Base-by-base conservation (phyloP, 768 basidiomycete species). In the Hygrophoropsis aurantiaca region DNA sequence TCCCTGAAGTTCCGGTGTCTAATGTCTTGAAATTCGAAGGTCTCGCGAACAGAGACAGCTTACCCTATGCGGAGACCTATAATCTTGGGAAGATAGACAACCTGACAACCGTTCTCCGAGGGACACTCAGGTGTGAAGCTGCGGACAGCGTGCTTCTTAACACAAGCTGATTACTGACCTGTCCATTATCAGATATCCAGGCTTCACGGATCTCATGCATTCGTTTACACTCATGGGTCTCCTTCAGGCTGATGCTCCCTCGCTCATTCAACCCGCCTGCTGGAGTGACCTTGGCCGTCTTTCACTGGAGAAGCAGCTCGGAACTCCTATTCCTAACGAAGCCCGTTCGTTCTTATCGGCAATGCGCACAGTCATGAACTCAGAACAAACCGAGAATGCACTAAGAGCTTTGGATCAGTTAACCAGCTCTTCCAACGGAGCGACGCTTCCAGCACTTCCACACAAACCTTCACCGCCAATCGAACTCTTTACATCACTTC, bases 1-100 rank as follows among this genome's bases (percentile, higher is more conserved):
- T 94, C 64, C 74, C 79, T 0, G 60, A 79, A n/a, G 74, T 97
- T 4, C 83, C 87, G 0, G 68, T 91, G 26, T 78, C 81, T 15
- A 66, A 73, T 10, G 76, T 80, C 2, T 72, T 90, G 35, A 71
- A 68, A 39, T 67, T 95, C 13, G 93, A 97, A 58, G 94, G 94
- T 0, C 65, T 95, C 2, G 83, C 94, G 18, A 97, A 97, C 62
- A 72, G 93, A 23, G 79, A 94, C 59, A 90, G 88, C 54, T 57
- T 94, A 6, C 66, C 74, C 0, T 97, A 97, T 58, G 74, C 74
- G 0, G 65, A 73, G 5, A 75, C 78, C 3, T 97, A 97, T 63
- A 70, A 74, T 0, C 69, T 92, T 3, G 73, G 71, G 1, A 42
- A 57, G 13, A 51, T 70, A 5, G 57, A 70, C 0, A 62, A 60